Percentiles rank a stretch among this genome's conserved stretches.
Evolutionary conservation across 768 basidiomycete species (phyloP).

Genomic region (Boletus pseudo-olivaceus): DNA sequence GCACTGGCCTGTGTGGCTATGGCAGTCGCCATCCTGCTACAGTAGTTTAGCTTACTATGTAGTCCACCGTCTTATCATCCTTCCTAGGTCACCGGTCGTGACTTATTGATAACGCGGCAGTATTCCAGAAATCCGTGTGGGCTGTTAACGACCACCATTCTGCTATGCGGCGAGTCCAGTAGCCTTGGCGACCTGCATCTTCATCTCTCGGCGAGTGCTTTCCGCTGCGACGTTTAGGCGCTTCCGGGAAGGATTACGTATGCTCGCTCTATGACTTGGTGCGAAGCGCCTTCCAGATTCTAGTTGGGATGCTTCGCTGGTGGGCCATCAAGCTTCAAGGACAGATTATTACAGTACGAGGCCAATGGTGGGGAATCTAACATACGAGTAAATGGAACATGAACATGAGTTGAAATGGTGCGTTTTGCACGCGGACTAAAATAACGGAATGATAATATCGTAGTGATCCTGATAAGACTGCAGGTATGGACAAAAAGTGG

Average conservation of each 20-base stretch:
- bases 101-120: background rate
- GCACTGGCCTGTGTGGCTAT: constrained; percentile 89
- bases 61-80: background rate
- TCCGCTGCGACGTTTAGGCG: too few species aligned
- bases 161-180: too few species aligned
- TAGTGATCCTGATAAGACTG: constrained; percentile 1
- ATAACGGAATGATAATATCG: background rate
- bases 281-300: background rate
- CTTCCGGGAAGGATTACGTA: background rate
- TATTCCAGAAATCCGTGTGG: background rate
- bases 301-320: background rate
- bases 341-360: background rate
- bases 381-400: background rate
- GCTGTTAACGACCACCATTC: background rate
- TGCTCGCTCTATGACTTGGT: background rate
- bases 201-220: background rate
- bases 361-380: background rate
- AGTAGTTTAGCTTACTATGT: constrained; percentile 26
- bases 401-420: background rate
- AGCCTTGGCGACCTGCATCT: background rate
- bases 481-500: constrained; percentile 2
- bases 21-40: constrained; percentile 70
- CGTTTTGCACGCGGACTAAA: background rate
- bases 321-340: background rate
- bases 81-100: background rate